phyloP scores from a whole-genome alignment of 352 stramenopile genomes.

The Globisporangium lucens region DNA sequence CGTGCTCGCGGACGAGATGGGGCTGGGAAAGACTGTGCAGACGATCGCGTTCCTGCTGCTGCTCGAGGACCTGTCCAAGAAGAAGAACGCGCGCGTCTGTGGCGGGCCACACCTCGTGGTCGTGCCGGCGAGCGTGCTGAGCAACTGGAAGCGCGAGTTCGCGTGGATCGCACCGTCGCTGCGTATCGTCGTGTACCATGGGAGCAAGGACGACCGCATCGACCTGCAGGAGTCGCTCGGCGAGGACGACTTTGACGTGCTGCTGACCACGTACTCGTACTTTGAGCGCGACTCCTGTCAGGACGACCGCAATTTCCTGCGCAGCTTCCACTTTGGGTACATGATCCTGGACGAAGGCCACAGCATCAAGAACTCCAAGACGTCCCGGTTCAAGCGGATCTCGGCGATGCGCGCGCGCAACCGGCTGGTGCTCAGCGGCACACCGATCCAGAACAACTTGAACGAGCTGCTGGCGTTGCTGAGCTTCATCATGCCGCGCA shows the following conservation, averaged over 20 bases:
- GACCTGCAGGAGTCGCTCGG: conserved; percentile 53
- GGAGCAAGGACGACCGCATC: conserved; percentile 56
- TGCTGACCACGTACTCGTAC: conserved; percentile 91
- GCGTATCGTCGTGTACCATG: conserved; percentile 83
- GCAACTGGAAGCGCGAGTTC: conserved; percentile 92
- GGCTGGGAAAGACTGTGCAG: conserved; percentile 92
- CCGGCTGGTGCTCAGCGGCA: conserved; percentile 82
- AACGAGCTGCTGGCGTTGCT: conserved; percentile 87
- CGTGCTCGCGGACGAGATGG: conserved; percentile 89
- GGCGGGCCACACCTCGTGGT: conserved; percentile 88
- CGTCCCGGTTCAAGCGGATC: conserved; percentile 88
- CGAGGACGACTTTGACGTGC: conserved; percentile 66
- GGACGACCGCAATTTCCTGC: conserved; percentile 79
- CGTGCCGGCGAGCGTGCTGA: conserved; percentile 91
- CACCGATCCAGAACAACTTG: conserved; percentile 90
- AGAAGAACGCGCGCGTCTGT: conserved; percentile 22
- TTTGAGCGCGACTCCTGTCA: conserved; percentile 87
- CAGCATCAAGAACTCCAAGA: conserved; percentile 92
- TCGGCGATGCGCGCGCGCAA: conserved; percentile 67
- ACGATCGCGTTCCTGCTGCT: conserved; percentile 78
- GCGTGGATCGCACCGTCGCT: conserved; percentile 91
- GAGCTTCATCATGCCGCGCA: conserved; percentile 90
- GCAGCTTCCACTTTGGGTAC: conserved; percentile 85
- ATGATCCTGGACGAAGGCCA: conserved; percentile 94
- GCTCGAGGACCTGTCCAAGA: conserved; percentile 45